phyloP scores from a whole-genome alignment of 441 rosid genomes.

The Euphorbia corollata region DNA sequence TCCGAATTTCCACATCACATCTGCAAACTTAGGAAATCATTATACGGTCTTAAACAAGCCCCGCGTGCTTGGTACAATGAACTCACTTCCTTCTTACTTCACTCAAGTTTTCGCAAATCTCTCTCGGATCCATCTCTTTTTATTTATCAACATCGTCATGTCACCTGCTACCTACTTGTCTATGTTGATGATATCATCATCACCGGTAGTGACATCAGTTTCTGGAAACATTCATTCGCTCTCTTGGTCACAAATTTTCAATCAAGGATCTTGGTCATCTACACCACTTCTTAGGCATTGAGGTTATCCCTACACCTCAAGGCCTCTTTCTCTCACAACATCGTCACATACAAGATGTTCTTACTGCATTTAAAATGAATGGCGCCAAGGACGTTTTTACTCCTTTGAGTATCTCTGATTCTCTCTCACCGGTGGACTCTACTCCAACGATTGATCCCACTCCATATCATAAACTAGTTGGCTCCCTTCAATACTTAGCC shows the following conservation, averaged over 20 bases:
- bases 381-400: background rate
- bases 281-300: background rate
- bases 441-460: background rate
- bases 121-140: background rate
- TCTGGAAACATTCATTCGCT: too few species aligned
- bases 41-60: background rate
- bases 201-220: background rate
- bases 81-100: background rate
- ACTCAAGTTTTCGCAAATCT: background rate
- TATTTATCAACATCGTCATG: background rate
- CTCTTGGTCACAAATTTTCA: background rate
- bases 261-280: background rate
- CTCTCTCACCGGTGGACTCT: background rate
- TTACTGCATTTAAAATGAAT: background rate
- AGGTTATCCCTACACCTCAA: background rate
- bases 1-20: background rate
- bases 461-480: background rate
- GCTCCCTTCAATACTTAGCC: background rate
- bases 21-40: background rate
- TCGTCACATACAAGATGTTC: background rate
- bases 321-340: background rate
- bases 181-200: background rate
- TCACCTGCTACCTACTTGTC: background rate
- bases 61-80: background rate
- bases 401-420: background rate